Evolutionary conservation across 75 land plant genomes (phyloP), one percentile per base, ranked within the genome.

Genomic region (Cupressus sempervirens): DNA sequence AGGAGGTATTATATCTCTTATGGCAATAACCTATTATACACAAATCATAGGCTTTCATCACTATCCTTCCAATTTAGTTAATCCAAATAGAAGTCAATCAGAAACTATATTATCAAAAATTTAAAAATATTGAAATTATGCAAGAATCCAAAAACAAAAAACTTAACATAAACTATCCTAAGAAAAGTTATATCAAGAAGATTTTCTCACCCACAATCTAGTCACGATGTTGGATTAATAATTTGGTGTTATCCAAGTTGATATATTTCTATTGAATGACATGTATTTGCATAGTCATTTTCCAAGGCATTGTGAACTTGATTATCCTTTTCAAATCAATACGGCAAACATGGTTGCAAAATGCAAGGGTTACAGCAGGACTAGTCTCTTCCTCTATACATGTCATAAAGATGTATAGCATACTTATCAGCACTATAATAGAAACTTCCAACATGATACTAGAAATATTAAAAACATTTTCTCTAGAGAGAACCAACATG

Each of bases 1-100:
- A 26, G 93, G 93, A 46, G 88, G 91, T 46, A 92, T 89, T 52
- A 92, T 91, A 84, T 92, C 92, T 76, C 93, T 88, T 34, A 92
- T 92, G 46, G 93, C 93, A 87, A 92, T 87, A 52, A 90, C 88
- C 93, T 92, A 88, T 13, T 65, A 80, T 36, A 1, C 43, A 79
- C 74, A 72, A 12, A 72, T 72, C 74, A 72, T 72, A 72, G 32
- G 14, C 23, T 23, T 23, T 38, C 36, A 76, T 38, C 38, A 76
- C 43, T 7, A 18, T 36, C 0, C 41, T 76, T 38, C 79, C 77
- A 36, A 45, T n/a, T 38, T 40, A 76, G 1, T 23, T 76, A 26
- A 40, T 38, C 79, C 43, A 15, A 20, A 38, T 18, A 38, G 10
- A 79, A 79, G 81, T 45, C 81, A 41, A 79, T 43, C 29, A 79